Evolutionary conservation across 805 yeast genomes (phyloP).

Genomic region (Yarrowia sp.): DNA sequence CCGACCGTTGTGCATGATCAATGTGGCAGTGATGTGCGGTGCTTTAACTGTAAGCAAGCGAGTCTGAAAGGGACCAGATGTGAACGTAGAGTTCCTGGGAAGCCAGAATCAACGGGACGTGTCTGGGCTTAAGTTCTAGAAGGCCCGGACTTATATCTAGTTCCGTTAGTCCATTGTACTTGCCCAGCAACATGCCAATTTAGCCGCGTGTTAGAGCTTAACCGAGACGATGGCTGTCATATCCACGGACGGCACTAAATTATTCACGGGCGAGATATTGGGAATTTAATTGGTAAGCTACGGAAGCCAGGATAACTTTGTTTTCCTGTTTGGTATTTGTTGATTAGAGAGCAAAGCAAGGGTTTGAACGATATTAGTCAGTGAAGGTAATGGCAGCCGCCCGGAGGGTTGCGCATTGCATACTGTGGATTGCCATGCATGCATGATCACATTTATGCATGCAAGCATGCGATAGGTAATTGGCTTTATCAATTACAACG

Average conservation of each 20-base stretch:
- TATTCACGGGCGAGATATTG: not conserved
- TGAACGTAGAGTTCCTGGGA: not conserved
- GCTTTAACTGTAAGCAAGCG: not conserved
- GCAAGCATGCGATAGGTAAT: not conserved
- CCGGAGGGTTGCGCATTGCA: not conserved
- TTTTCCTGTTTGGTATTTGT: not conserved
- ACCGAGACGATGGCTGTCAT: not conserved
- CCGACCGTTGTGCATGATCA: not conserved
- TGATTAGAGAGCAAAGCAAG: not conserved
- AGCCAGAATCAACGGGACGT: too few species aligned
- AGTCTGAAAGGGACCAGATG: not conserved
- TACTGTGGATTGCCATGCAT: not conserved
- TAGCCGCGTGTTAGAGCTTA: constrained; percentile 6
- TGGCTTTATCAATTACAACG: not conserved
- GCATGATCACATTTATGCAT: not conserved
- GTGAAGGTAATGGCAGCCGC: not conserved
- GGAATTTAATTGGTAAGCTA: not conserved
- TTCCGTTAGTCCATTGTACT: not conserved
- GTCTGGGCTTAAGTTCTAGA: not conserved
- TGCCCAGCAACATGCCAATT: not conserved
- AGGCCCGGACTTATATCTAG: not conserved
- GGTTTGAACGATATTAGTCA: not conserved
- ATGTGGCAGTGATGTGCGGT: constrained; percentile 8
- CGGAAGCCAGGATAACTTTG: not conserved
- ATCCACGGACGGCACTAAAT: constrained; percentile 3